Evolutionary conservation across 176 grass and related monocot genomes (phyloP).

Genomic region (Thalia dealbata): DNA sequence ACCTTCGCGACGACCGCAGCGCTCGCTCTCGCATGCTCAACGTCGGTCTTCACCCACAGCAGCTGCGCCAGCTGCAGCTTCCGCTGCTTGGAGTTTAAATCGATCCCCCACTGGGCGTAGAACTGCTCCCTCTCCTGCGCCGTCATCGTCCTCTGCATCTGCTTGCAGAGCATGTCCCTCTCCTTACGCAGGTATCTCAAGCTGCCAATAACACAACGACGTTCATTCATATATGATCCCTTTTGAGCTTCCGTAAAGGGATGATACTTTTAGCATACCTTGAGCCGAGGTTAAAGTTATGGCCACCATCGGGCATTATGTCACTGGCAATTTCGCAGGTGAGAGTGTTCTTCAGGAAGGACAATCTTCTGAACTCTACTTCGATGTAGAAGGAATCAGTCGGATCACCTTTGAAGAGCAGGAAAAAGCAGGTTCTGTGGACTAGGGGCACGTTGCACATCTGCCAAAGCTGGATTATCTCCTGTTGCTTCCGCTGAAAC

Average conservation of each 20-base stretch:
- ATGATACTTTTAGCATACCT: too few relatives aligned
- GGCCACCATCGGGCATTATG: constrained; percentile 10
- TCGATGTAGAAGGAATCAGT: constrained; percentile 77
- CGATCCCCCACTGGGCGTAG: constrained; percentile 62
- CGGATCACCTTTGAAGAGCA: constrained; percentile 80
- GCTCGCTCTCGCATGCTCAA: constrained; percentile 70
- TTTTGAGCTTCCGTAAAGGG: too few relatives aligned
- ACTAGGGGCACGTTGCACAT: constrained; percentile 66
- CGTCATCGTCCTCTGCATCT: constrained; percentile 58
- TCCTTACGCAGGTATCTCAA: constrained; percentile 53
- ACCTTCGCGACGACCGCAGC: constrained; percentile 53
- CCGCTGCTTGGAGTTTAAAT: constrained; percentile 57
- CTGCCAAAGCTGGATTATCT: constrained; percentile 77
- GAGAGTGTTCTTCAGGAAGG: constrained; percentile 51
- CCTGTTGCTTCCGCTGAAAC: constrained; percentile 60
- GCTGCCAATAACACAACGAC: constrained; percentile 23
- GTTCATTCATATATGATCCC: too few relatives aligned
- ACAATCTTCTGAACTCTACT: constrained; percentile 68
- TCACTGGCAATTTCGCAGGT: constrained; percentile 1
- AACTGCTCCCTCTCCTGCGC: constrained; percentile 51
- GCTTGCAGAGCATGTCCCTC: constrained; percentile 70
- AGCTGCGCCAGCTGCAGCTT: constrained; percentile 49
- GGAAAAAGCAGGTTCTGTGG: constrained; percentile 83
- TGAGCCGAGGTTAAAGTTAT: constrained; percentile 23
- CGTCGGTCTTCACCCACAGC: constrained; percentile 57